Evolutionary conservation across 345 rosid species (phyloP), one percentile per base, ranked within the genome.

Genomic region (Eucalyptus sp.): DNA sequence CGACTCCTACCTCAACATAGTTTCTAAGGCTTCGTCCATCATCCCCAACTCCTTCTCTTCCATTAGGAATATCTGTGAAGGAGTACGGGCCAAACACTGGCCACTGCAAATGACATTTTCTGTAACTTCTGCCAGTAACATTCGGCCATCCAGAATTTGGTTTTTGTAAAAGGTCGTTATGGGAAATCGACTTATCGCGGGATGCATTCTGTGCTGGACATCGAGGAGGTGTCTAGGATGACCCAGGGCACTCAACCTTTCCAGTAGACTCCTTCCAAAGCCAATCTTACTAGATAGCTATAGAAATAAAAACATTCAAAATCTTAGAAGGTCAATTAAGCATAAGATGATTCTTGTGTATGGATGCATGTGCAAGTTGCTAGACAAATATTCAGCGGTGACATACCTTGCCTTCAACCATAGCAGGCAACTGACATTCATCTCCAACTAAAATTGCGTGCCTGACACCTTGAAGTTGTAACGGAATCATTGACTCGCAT

Each of bases 381-480:
- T 68, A 9, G 24, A 16, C 41, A 31, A 16, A 66, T 4, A 86
- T 86, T 86, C 56, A 49, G 87, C 56, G 24, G 20, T 8, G 76
- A 25, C 71, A 51, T 88, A 60, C 90, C 41, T 85, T 84, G 90
- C 90, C 85, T n/a, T 88, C 66, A 29, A 88, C 90, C 43, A 3
- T 4, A 29, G 90, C 60, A 4, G 62, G 87, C 13, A 88, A 20
- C 81, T 88, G 90, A 16, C 44, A 44, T 31, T 84, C 29, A 5
- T 88, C 90, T 31, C 90, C 90, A 54, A 88, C 76, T 48, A 88
- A 87, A 85, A 88, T 37, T 33, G 90, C 84, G 15, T 88, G 87
- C 46, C 37, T 60, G 4, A 85, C 37, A 16, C 87, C 90, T 0
- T 3, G 56, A 88, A 88, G 87, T 62, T 88, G 87, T 13, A 88